Base-by-base conservation (phyloP, 352 stramenopile species). In the Phytopythium litorale region DNA sequence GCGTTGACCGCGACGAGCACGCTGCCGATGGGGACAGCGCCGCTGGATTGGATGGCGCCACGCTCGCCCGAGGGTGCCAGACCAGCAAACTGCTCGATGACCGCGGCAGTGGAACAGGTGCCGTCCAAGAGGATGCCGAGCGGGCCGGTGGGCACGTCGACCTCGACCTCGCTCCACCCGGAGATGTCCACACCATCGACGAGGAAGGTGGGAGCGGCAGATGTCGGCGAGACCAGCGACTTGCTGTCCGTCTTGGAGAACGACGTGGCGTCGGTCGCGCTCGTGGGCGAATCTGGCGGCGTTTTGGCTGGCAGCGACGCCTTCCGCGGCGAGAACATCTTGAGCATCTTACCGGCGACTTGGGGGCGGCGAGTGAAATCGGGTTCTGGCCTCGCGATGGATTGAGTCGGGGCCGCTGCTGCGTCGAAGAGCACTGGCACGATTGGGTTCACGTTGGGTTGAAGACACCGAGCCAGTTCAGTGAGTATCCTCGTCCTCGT, bases 1-100 rank as follows among this genome's bases (percentile, higher is more conserved):
- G 84, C 70, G 53, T 94, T 92, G n/a, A 94, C 69, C 4, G 62
- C 68, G 13, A 87, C 63, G 25, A 94, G 67, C 11, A 91, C 65
- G 40, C 71, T 82, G 13, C 83, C 81, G 0, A 64, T 21, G 0
- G 64, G 19, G 2, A 92, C 71, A 2, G 67, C 67, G 0, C 79
- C 76, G 46, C 78, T 75, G 11, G 65, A 19, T 49, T 92, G 81
- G 19, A 92, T 63, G 1, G 70, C 61, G 19, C 83, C 85, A 30
- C 72, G 75, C 8, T n/a, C 25, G 19, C 70, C 68, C 4, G 66
- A 56, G 8, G 60, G 65, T 3, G 66, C 60, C 7, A 87, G 52
- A 0, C 59, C 56, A 8, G 69, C 75, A 56, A 91, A 94, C 35
- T 71, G 65, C 23, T 89, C 77, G 19, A 91, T 70, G 32, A 94